Evolutionary conservation across 2,329 filamentous ascomycete species (phyloP), one percentile per base, ranked within the genome.

Genomic region (Colletotrichum theobromicola): DNA sequence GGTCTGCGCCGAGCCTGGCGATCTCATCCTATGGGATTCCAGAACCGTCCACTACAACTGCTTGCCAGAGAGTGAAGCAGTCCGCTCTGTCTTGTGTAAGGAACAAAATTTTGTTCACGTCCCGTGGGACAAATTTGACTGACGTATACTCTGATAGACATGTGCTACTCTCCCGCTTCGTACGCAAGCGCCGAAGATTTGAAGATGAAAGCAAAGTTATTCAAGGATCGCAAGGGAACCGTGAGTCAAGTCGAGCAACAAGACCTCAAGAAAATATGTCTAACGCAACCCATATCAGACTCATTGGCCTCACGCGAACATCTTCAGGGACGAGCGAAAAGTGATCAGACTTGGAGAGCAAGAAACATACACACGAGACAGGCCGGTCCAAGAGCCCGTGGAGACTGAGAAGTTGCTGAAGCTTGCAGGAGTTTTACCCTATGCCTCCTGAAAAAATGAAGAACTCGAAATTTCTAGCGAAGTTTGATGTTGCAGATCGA

Each of bases 181-280:
- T 34, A 60, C 15, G 57, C 57, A 12, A 60, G 26, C 1, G 30
- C 30, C 16, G 30, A 60, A 60, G 57, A 60, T 18, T 60, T 60
- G 30, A 2, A 60, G 57, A n/a, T 32, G 28, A 60, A 60, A 2
- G 57, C 57, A 28, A 28, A 60, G 18, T 15, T 60, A n/a, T 60
- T 60, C 57, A 60, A 34, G 7, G 57, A 60, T 3, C 28, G 57
- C 2, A 60, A 30, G 26, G 57, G 57, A 1, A 34, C 57, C 28
- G 57, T 60, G 16, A 34, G 57, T 60, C 57, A 34, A 1, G n/a
- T 21, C 13, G 57, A 24, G 0, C 53, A 18, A 28, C 15, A n/a
- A 10, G n/a, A 15, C n/a, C 15, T 16, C 12, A 0, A n/a, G 30
- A 18, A 2, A 0, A 0, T 21, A 2, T 2, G 1, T 16, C 57